Evolutionary conservation across 164 flowering plant species (phyloP).

Genomic region (Stephania cephalantha): DNA sequence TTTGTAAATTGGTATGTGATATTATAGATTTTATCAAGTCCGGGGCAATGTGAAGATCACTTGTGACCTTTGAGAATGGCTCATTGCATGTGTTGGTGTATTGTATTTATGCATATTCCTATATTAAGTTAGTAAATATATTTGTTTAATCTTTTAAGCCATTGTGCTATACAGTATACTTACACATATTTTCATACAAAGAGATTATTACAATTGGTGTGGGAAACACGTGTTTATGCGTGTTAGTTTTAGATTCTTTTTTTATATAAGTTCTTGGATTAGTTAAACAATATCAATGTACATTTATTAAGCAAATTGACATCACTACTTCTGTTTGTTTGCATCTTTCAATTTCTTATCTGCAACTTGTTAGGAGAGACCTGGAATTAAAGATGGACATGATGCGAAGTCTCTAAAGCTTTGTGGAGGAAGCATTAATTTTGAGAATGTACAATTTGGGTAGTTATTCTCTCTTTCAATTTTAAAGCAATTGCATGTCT

Average conservation of each 20-base stretch:
- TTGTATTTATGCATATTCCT: background rate
- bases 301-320: background rate
- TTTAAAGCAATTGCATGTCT: background rate
- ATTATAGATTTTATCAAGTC: background rate
- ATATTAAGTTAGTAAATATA: background rate
- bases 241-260: background rate
- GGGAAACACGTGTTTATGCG: background rate
- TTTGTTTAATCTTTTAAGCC: background rate
- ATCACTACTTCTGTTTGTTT: background rate
- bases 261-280: background rate
- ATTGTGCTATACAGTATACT: background rate
- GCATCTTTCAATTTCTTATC: background rate
- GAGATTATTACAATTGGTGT: background rate
- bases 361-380: conserved; percentile 47
- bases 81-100: background rate
- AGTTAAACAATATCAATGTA: background rate
- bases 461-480: conserved; percentile 18
- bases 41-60: background rate
- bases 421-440: conserved; percentile 73
- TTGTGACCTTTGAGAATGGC: background rate
- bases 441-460: conserved; percentile 92
- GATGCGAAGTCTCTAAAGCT: conserved; percentile 60
- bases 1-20: background rate
- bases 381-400: conserved; percentile 54
- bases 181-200: background rate